phyloP scores from a whole-genome alignment of 2,329 filamentous ascomycete genomes.

The Aspergillus pseudoviridinutans region DNA sequence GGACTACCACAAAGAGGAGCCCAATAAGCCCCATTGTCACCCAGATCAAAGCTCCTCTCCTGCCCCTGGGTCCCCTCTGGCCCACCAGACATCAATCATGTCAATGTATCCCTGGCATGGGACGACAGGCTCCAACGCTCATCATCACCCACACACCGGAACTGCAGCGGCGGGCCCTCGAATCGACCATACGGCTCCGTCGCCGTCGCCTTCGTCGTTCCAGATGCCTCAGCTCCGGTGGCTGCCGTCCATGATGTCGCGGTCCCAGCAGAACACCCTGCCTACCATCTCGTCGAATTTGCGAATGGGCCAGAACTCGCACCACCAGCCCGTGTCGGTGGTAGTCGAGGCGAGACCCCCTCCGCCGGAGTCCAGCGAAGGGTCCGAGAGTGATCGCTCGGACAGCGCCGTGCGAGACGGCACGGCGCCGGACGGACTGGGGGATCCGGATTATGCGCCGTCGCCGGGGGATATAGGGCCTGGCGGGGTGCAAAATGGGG shows the following conservation, averaged over 20 bases:
- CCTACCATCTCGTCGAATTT: conserved; percentile 18
- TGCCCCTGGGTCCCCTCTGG: background rate
- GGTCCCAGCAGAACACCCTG: conserved; percentile 13
- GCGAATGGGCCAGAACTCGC: conserved; percentile 8
- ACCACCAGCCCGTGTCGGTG: conserved; percentile 10
- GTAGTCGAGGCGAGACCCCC: conserved; percentile 11
- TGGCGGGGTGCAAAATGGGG: background rate
- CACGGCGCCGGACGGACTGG: conserved; percentile 6
- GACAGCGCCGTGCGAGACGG: conserved; percentile 9
- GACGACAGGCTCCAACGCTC: conserved; percentile 2
- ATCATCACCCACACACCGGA: background rate
- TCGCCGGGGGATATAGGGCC: conserved; percentile 8
- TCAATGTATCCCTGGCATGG: conserved; percentile 19
- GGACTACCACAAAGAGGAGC: background rate
- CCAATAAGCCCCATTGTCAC: background rate
- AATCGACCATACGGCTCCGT: conserved; percentile 6
- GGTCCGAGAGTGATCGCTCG: conserved; percentile 13
- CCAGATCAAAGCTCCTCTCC: background rate
- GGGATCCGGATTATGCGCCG: conserved; percentile 15
- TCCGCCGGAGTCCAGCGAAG: conserved; percentile 12
- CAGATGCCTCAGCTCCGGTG: conserved; percentile 24
- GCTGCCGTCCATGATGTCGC: conserved; percentile 22
- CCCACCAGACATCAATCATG: background rate
- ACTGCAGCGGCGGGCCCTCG: conserved; percentile 6
- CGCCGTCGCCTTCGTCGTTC: conserved; percentile 14